phyloP scores from a whole-genome alignment of 108 stramenopile genomes.

The Cyclotella sp. region DNA sequence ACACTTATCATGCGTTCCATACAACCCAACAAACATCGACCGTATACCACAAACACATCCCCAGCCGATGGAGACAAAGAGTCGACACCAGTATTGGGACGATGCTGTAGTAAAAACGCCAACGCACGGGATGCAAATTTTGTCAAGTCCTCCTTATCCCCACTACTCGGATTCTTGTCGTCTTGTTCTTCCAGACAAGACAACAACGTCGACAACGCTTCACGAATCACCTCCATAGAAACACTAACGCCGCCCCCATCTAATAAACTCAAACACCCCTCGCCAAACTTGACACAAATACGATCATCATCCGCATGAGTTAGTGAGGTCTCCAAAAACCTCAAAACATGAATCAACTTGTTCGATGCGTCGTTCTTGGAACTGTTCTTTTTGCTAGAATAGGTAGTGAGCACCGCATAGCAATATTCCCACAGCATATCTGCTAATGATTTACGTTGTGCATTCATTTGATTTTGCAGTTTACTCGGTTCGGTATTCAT shows the following conservation, averaged over 20 bases:
- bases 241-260: constrained; percentile 34
- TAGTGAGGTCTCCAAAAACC: constrained; percentile 45
- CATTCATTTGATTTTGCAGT: constrained; percentile 10
- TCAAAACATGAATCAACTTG: constrained; percentile 35
- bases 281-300: constrained; percentile 57
- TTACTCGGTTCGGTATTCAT: background rate
- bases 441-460: constrained; percentile 21
- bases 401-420: constrained; percentile 24
- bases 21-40: constrained; percentile 59
- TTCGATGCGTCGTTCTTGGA: constrained; percentile 5
- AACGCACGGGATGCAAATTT: constrained; percentile 65
- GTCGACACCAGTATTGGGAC: constrained; percentile 47
- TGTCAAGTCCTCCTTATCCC: constrained; percentile 27
- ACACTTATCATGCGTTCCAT: constrained; percentile 44
- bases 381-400: background rate
- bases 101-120: constrained; percentile 64
- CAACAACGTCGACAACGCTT: constrained; percentile 53
- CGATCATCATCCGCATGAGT: constrained; percentile 51
- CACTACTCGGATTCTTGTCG: background rate
- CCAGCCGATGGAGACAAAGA: constrained; percentile 39
- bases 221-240: constrained; percentile 50
- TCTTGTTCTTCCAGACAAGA: constrained; percentile 37
- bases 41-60: constrained; percentile 50
- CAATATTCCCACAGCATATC: constrained; percentile 45
- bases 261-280: constrained; percentile 53